phyloP scores from a whole-genome alignment of 2,329 filamentous ascomycete species.

The Neobulgaria alba region DNA sequence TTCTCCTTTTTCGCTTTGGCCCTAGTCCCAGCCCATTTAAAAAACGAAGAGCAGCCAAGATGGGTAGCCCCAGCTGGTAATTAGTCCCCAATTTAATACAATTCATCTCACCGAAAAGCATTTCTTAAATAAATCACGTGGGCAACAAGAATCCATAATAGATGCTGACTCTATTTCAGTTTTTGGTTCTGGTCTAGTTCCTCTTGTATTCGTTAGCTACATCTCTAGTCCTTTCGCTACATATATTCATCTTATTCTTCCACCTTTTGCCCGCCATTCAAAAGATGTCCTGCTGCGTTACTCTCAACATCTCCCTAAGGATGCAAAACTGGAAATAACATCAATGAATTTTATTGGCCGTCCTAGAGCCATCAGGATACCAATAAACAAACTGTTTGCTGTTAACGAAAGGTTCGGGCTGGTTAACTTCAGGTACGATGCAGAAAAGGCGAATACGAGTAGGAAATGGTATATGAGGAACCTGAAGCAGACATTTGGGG shows the following conservation, averaged over 20 bases:
- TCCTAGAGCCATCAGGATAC: constrained; percentile 25
- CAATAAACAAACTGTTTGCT: constrained; percentile 22
- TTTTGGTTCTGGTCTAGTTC: constrained; percentile 46
- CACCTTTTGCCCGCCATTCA: constrained; percentile 54
- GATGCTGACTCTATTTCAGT: too few species aligned
- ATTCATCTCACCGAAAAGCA: too few species aligned
- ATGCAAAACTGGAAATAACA: constrained; percentile 32
- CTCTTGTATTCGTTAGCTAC: constrained; percentile 55
- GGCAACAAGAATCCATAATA: too few species aligned
- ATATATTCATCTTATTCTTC: constrained; percentile 62
- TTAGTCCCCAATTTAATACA: too few species aligned
- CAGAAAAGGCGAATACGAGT: constrained; percentile 13
- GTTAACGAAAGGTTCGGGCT: constrained; percentile 23
- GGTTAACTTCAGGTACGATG: constrained; percentile 26
- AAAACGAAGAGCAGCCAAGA: constrained; percentile 18
- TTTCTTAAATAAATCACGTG: too few species aligned
- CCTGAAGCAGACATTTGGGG: constrained; percentile 22
- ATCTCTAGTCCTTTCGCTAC: constrained; percentile 63
- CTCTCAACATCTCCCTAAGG: constrained; percentile 40
- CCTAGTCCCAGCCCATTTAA: constrained; percentile 38
- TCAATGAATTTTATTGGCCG: constrained; percentile 34
- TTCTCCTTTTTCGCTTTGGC: constrained; percentile 58
- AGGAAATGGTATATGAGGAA: constrained; percentile 25
- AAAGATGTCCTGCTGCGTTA: constrained; percentile 43
- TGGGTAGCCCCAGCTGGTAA: constrained; percentile 24